phyloP scores from a whole-genome alignment of 2,329 filamentous ascomycete genomes.

The Fusarium subtropicale region DNA sequence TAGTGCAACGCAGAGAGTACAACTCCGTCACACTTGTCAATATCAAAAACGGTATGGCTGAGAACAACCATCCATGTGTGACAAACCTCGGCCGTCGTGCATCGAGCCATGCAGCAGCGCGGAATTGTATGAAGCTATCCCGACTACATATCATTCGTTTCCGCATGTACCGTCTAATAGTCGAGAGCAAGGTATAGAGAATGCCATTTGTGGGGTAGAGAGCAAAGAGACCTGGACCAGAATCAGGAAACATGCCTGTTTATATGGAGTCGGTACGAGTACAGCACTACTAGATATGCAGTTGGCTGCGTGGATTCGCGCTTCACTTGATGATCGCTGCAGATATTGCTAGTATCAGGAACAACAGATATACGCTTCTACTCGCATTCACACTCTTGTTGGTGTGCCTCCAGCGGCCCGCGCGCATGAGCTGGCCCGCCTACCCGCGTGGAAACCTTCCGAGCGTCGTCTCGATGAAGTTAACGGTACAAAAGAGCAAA shows the following conservation, averaged over 20 bases:
- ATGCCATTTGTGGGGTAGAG: constrained; percentile 24
- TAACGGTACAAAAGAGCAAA: constrained; percentile 13
- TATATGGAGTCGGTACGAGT: constrained; percentile 32
- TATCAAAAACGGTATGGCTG: constrained; percentile 32
- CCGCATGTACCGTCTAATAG: constrained; percentile 26
- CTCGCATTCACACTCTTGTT: constrained; percentile 30
- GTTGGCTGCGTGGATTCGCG: constrained; percentile 26
- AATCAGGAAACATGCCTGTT: constrained; percentile 24
- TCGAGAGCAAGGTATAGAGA: constrained; percentile 17
- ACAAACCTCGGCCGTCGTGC: constrained; percentile 34
- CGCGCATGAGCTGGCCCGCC: constrained; percentile 41
- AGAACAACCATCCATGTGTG: constrained; percentile 40
- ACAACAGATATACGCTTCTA: constrained; percentile 28
- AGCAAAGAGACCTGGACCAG: constrained; percentile 17
- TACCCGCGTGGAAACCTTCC: constrained; percentile 34
- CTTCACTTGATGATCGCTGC: constrained; percentile 22
- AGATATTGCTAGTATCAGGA: constrained; percentile 37
- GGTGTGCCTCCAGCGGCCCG: constrained; percentile 37
- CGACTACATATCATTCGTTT: constrained; percentile 28
- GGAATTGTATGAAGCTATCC: constrained; percentile 37
- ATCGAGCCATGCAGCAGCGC: constrained; percentile 39
- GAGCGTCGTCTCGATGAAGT: constrained; percentile 13
- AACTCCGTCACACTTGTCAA: constrained; percentile 25
- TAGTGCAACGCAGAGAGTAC: constrained; percentile 29
- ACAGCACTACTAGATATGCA: constrained; percentile 24